Base-by-base conservation (phyloP, 2,329 filamentous ascomycete species). In the Clonostachys chloroleuca region DNA sequence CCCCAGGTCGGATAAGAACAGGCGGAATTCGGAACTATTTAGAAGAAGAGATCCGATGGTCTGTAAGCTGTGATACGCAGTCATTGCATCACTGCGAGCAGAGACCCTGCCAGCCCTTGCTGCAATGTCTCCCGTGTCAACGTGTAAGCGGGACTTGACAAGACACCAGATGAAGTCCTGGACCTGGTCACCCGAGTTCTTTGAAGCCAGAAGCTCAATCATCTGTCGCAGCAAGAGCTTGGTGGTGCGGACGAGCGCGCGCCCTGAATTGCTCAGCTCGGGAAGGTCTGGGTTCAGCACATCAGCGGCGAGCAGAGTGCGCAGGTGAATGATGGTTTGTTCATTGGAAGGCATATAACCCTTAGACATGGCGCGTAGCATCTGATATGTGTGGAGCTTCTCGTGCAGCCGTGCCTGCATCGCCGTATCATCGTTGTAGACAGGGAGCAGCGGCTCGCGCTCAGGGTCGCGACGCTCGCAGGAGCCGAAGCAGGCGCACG, bases 291-390 rank as follows among this genome's bases (percentile, higher is more conserved):
- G 83, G 57, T 91, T 92, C 49, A 96, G 75, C 16, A 94, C 61
- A 56, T 92, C 87, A 34, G 88, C 84, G 5, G 88, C 82, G 9
- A 96, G 75, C 2, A 96, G 69, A 3, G 86, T 89, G 54, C 89
- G 83, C 4, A 97, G 73, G 54, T 95, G 91, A 62, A 85, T 73
- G 57, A 94, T 86, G 55, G 79, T 62, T 64, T 97, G 92, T 56
- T 94, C 86, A 12, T 88, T 96, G 6, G 89, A 94, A 42, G 92
- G 92, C 87, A 97, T 92, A 67, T 84, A 96, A 6, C 92, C 92
- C 59, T 89, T 81, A 2, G 81, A 80, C 10, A 96, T 65, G 47
- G 92, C 92, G 46, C 88, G 81, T 30, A 91, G 63, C 86, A 96
- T 95, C 73, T 96, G 90, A 62, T 96, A 96, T 24, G 86, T 86